These are phyloP conservation scores for Solanum verrucosum DNA, from an alignment of 257 asterid genomes.

Conservation along the genomic window DNA sequence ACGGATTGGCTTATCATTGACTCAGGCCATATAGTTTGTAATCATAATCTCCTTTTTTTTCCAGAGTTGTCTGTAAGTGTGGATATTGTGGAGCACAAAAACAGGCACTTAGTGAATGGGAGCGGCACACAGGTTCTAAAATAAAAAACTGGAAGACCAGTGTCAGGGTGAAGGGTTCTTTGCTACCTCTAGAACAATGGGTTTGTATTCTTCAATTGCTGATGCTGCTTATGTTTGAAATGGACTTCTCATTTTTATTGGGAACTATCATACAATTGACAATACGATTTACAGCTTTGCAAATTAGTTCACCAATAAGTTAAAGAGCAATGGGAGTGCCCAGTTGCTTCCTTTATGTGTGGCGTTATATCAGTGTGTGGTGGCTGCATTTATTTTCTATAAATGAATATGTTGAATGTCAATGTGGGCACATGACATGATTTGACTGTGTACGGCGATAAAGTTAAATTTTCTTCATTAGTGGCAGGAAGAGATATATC, in stretches of 20 bases:
- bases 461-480: neutral
- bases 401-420: neutral
- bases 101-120: slow-evolving; percentile 95
- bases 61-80: slow-evolving; percentile 98
- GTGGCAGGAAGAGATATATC: neutral
- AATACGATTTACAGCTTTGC: neutral
- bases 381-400: neutral
- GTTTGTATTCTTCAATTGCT: slow-evolving; percentile 39
- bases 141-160: slow-evolving; percentile 87
- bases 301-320: neutral
- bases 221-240: neutral
- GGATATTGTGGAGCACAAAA: slow-evolving; percentile 86
- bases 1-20: neutral
- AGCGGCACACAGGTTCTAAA: slow-evolving; percentile 83
- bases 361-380: neutral
- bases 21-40: neutral
- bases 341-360: neutral
- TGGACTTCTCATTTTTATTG: neutral
- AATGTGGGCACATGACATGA: neutral
- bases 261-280: neutral
- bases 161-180: slow-evolving; percentile 79
- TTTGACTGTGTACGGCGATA: neutral
- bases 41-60: neutral
- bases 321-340: neutral
- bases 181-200: slow-evolving; percentile 90